Evolutionary conservation across 768 basidiomycete genomes (phyloP), one percentile per base, ranked within the genome.

Genomic region (Lanmaoa rubissima): DNA sequence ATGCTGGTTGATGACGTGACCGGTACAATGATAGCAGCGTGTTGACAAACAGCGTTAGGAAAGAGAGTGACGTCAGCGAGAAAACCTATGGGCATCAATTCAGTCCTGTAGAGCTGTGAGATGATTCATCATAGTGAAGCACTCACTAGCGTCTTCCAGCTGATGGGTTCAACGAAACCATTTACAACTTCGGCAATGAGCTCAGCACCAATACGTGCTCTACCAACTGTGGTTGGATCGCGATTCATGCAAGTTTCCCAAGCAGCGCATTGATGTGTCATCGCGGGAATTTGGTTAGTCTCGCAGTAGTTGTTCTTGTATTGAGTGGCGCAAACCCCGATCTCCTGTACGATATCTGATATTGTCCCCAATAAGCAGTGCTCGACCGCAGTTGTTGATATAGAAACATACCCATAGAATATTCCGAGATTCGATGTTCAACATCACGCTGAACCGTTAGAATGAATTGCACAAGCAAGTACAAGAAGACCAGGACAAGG

Each of bases 211-310:
- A 99, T 88, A 65, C 84, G 86, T 57, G 94, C 92, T 55, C 93
- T 89, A 1, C 93, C 93, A 41, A 95, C 84, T 40, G 88, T 86
- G 19, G 87, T 85, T 53, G 95, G 93, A 77, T 98, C 95, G 57
- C 92, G 87, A 73, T 90, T 87, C 95, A 97, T 96, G 69, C 94
- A 98, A 6, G 84, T 82, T 67, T 96, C 91, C 96, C 96, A 98
- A 58, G 82, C 82, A 46, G 81, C 81, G 72, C 96, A 99, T 70
- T 90, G 87, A 41, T 84, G 82, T 45, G 84, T 80, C 90, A 98
- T 90, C 14, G 91, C 92, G 34, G 96, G 97, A 13, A 96, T 81
- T 34, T 90, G 81, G 62, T 81, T 85, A 19, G 69, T 68, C 41
- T 82, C 85, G 72, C 96, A 98, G 21, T 88, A 79, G 72, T 97